phyloP scores from a whole-genome alignment of 176 grass and related monocot genomes.

The Lolium multiflorum region DNA sequence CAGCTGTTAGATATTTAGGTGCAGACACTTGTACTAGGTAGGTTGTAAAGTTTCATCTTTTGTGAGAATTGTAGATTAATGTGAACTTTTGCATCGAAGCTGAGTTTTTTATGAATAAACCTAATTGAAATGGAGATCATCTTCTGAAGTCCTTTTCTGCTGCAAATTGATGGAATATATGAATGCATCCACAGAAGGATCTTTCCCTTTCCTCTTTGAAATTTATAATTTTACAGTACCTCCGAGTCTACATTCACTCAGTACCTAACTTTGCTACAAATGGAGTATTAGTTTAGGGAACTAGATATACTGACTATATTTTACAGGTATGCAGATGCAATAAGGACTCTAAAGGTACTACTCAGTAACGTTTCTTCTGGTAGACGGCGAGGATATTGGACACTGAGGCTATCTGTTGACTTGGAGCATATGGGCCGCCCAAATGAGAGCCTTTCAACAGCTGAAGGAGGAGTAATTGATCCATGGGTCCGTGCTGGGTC shows the following conservation, averaged over 20 bases:
- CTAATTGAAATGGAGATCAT: not conserved
- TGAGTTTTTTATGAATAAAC: not conserved
- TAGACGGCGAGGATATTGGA: constrained; percentile 82
- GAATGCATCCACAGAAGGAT: not conserved
- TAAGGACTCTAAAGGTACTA: constrained; percentile 69
- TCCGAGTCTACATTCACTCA: not conserved
- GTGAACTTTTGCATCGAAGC: not conserved
- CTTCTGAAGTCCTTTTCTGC: not conserved
- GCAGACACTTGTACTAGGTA: constrained; percentile 2
- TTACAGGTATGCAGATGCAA: constrained; percentile 87
- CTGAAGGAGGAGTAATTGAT: constrained; percentile 78
- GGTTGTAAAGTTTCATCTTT: constrained; percentile 19
- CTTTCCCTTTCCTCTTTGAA: not conserved
- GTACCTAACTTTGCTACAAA: constrained; percentile 13
- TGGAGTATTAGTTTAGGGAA: constrained; percentile 1
- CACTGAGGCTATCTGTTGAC: constrained; percentile 85
- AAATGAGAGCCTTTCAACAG: constrained; percentile 83
- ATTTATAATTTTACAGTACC: not conserved
- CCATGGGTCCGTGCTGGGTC: constrained; percentile 84
- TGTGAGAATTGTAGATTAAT: not conserved
- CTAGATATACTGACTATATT: constrained; percentile 20
- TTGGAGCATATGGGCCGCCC: constrained; percentile 73
- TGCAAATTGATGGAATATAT: not conserved
- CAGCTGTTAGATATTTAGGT: constrained; percentile 8
- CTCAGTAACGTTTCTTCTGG: constrained; percentile 61